These are phyloP conservation scores for Candida ortonii DNA, from an alignment of 805 yeast genomes.

Conservation along the genomic window DNA sequence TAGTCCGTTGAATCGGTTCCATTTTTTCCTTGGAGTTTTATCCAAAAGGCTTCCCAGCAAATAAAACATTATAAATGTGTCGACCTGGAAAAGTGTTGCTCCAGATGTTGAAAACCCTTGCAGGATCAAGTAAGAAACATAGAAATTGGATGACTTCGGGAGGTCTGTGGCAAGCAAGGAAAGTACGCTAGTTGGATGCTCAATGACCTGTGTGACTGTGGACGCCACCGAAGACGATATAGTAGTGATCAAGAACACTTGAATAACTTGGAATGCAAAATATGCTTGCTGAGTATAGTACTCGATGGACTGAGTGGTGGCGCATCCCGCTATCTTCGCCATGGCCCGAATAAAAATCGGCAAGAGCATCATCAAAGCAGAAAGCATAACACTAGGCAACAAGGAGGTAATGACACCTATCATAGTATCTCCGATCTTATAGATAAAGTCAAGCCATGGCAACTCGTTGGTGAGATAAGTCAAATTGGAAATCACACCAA, in stretches of 20 bases:
- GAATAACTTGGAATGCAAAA: slow-evolving; percentile 68
- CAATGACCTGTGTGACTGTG: slow-evolving; percentile 58
- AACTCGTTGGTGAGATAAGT: slow-evolving; percentile 57
- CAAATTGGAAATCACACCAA: slow-evolving; percentile 69
- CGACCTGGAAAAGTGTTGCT: slow-evolving; percentile 62
- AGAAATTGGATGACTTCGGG: slow-evolving; percentile 73
- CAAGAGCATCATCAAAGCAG: slow-evolving; percentile 61
- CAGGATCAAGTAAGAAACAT: slow-evolving; percentile 61
- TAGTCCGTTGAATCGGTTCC: slow-evolving; percentile 53
- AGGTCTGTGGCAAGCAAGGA: slow-evolving; percentile 58
- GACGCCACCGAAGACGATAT: slow-evolving; percentile 70
- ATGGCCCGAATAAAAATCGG: slow-evolving; percentile 63
- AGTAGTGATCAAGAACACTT: slow-evolving; percentile 69
- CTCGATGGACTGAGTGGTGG: slow-evolving; percentile 57
- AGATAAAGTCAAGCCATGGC: slow-evolving; percentile 53
- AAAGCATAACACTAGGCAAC: slow-evolving; percentile 63
- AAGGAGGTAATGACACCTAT: slow-evolving; percentile 67
- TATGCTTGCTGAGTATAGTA: slow-evolving; percentile 63
- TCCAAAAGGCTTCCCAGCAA: slow-evolving; percentile 57
- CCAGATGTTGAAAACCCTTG: slow-evolving; percentile 69
- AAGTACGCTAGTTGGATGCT: slow-evolving; percentile 59
- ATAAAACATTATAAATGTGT: slow-evolving; percentile 56
- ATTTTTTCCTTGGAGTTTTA: slow-evolving; percentile 64
- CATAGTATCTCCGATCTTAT: slow-evolving; percentile 49
- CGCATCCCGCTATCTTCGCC: slow-evolving; percentile 60